These are phyloP conservation scores for Fusarium luffae DNA, from an alignment of 2,329 filamentous ascomycete genomes.

Conservation along the genomic window DNA sequence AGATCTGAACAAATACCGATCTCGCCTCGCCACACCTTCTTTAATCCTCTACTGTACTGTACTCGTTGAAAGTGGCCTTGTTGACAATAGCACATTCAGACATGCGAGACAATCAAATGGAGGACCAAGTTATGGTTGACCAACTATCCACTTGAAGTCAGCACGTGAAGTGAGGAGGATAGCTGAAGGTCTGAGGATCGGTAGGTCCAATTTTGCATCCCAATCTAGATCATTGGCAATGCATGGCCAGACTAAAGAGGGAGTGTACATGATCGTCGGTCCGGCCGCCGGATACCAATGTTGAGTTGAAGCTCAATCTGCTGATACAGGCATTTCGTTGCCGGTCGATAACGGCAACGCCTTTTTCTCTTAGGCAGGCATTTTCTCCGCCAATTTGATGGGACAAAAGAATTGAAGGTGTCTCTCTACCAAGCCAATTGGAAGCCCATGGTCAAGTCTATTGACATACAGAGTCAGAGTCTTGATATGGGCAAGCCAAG, in stretches of 20 bases:
- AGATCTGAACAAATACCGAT: slow-evolving; percentile 34
- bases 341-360: slow-evolving; percentile 21
- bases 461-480: not conserved
- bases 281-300: slow-evolving; percentile 15
- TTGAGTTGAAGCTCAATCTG: slow-evolving; percentile 28
- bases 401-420: slow-evolving; percentile 14
- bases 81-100: not conserved
- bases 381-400: slow-evolving; percentile 4
- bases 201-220: slow-evolving; percentile 21
- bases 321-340: slow-evolving; percentile 10
- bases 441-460: not conserved
- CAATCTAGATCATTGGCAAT: not conserved
- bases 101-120: not conserved
- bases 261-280: slow-evolving; percentile 40
- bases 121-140: slow-evolving; percentile 14
- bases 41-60: slow-evolving; percentile 8
- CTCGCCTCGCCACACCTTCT: slow-evolving; percentile 34
- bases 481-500: slow-evolving; percentile 16
- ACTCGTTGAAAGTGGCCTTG: not conserved
- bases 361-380: slow-evolving; percentile 7
- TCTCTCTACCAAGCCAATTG: not conserved
- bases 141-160: not conserved
- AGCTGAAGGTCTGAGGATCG: slow-evolving; percentile 11
- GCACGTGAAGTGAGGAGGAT: slow-evolving; percentile 1
- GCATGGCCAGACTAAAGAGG: slow-evolving; percentile 22